Percentiles rank a stretch among this genome's conserved stretches.
Evolutionary conservation across 345 rosid genomes (phyloP).

Genomic region (Geranium rotundifolium): DNA sequence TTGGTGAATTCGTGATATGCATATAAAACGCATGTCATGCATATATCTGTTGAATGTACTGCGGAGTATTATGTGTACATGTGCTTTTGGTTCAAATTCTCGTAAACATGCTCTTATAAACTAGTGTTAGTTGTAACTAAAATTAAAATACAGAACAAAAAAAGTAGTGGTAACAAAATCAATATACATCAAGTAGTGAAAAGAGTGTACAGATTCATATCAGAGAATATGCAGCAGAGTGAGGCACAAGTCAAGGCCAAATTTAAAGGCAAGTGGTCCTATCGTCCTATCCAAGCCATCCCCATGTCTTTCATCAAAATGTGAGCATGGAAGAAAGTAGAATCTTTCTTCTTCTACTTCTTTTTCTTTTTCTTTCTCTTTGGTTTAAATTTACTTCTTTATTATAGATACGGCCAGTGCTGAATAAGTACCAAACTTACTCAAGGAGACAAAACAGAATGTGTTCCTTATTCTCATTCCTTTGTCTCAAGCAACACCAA

Average conservation of each 20-base stretch:
- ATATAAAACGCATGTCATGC: too few species aligned
- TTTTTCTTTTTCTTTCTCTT: slow-evolving; percentile 7
- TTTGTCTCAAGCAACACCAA: slow-evolving; percentile 47
- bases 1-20: too few species aligned
- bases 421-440: slow-evolving; percentile 93
- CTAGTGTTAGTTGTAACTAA: too few species aligned
- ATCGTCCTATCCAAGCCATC: slow-evolving; percentile 15
- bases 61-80: too few species aligned
- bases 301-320: slow-evolving; percentile 24
- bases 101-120: too few species aligned
- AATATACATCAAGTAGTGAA: neutral
- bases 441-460: slow-evolving; percentile 68
- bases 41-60: too few species aligned
- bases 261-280: slow-evolving; percentile 12
- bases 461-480: slow-evolving; percentile 59
- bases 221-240: slow-evolving; percentile 3
- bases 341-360: slow-evolving; percentile 11
- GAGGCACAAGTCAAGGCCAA: slow-evolving; percentile 12
- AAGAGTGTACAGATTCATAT: slow-evolving; percentile 1
- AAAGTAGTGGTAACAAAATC: neutral
- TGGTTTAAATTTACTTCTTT: slow-evolving; percentile 6
- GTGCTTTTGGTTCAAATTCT: too few species aligned
- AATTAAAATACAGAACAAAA: too few species aligned
- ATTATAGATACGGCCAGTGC: slow-evolving; percentile 22
- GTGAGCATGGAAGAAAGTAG: slow-evolving; percentile 48